phyloP scores from a whole-genome alignment of 2,329 filamentous ascomycete genomes.

The Colletotrichum sp. region DNA sequence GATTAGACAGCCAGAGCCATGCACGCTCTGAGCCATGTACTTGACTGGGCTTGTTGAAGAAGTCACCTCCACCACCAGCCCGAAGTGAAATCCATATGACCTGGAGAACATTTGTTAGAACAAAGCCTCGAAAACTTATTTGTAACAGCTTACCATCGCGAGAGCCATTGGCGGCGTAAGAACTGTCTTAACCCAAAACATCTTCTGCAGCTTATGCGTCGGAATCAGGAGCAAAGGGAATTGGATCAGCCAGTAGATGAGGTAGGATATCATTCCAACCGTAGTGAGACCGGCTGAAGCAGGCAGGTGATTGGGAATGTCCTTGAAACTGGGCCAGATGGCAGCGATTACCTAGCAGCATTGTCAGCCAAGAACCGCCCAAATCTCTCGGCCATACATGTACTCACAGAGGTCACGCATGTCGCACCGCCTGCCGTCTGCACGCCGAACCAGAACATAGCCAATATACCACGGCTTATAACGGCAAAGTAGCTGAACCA shows the following conservation, averaged over 20 bases:
- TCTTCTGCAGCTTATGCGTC: slow-evolving; percentile 44
- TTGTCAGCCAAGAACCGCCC: not conserved
- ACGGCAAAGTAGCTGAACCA: slow-evolving; percentile 36
- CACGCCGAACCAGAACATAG: not conserved
- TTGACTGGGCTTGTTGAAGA: not conserved
- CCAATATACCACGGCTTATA: slow-evolving; percentile 43
- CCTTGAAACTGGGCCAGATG: not conserved
- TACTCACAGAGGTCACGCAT: not conserved
- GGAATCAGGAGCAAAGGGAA: slow-evolving; percentile 45
- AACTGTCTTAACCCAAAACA: slow-evolving; percentile 47
- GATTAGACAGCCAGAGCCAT: not conserved
- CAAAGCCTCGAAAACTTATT: accelerated
- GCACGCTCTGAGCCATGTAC: not conserved
- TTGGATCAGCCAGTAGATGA: slow-evolving; percentile 33
- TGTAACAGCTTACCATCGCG: slow-evolving; percentile 35
- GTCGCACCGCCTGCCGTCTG: not conserved
- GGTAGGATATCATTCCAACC: not conserved
- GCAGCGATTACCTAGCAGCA: not conserved
- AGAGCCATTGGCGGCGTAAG: slow-evolving; percentile 46
- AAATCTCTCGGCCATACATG: not conserved
- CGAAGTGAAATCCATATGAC: not conserved
- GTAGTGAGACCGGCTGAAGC: not conserved
- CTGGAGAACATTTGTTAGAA: not conserved
- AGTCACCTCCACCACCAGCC: not conserved
- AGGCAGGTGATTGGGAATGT: not conserved